A percentile compares a stretch with the other conserved stretches of the same genome.
These are phyloP conservation scores for Pseudogymnoascus sp. DNA, from an alignment of 2,329 filamentous ascomycete genomes.

Conservation along the genomic window DNA sequence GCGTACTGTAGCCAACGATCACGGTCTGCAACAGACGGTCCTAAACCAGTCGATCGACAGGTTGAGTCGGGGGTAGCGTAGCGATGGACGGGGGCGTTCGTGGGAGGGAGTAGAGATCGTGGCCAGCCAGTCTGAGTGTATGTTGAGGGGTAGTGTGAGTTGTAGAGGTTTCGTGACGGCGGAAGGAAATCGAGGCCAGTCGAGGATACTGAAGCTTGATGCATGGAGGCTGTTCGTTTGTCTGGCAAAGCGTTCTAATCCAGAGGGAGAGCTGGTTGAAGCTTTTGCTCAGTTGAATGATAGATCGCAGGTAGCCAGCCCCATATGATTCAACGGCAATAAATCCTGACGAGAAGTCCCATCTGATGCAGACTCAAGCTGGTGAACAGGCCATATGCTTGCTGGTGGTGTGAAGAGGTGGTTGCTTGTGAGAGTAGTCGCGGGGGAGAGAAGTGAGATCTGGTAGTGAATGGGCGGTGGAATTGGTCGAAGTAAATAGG, in stretches of 20 bases:
- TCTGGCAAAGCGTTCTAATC: not conserved
- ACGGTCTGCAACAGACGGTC: not conserved
- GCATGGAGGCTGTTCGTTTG: conserved; percentile 22
- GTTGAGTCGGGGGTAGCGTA: not conserved
- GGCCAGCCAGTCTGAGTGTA: conserved; percentile 8
- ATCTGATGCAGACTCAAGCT: not conserved
- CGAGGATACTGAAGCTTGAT: conserved; percentile 26
- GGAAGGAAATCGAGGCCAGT: conserved; percentile 25
- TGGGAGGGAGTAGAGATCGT: not conserved
- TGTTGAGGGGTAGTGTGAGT: conserved; percentile 1
- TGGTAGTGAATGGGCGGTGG: not conserved
- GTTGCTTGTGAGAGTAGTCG: not conserved
- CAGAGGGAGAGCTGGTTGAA: not conserved
- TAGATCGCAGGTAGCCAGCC: not conserved
- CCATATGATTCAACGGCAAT: conserved; percentile 1
- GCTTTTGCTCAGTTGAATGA: not conserved
- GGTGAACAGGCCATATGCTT: not conserved
- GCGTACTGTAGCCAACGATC: conserved; percentile 14
- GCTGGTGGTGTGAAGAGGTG: not conserved
- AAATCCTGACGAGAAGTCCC: not conserved
- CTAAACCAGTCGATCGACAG: not conserved
- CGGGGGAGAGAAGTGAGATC: not conserved
- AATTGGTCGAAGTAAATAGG: conserved; percentile 7
- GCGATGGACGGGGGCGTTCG: not conserved
- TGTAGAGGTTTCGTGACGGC: conserved; percentile 12